Base-by-base conservation (phyloP, 805 yeast genomes). In the Clavispora carvajalis region DNA sequence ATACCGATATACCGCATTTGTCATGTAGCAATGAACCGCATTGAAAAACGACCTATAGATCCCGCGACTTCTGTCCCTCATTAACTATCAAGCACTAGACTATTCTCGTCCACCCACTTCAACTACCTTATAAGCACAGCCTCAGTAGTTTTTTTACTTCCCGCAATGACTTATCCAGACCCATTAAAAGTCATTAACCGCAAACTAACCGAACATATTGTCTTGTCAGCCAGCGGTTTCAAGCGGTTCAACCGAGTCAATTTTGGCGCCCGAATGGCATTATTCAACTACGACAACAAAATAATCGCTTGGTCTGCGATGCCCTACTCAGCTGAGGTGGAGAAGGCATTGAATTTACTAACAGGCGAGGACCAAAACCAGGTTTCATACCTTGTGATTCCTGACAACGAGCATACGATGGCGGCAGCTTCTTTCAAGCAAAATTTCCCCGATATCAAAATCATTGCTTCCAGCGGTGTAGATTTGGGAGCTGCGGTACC, bases 361-460 rank as follows among this genome's bases (percentile, higher is more conserved):
- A 61, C 60, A 15, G 56, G 59, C 3, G 57, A 65, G 1, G 58
- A 59, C 35, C 42, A 60, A 10, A 50, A 57, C 22, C 67, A 69
- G 22, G 66, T 79, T 30, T 56, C 72, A 2, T 73, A 77, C 46
- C 62, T 79, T 26, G 67, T 83, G 31, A 67, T 82, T 35, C 87
- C 88, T 2, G 85, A 82, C 52, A 52, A 47, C 23, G 84, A 79
- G 47, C 89, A 82, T 53, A 78, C 84, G 1, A 60, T 82, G 76
- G 85, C 82, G 3, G 76, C 80, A 10, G 53, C 58, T 19, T 71
- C 74, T 11, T 74, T 80, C 60, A 73, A 75, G 53, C 62, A 66
- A 15, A 57, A 60, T 39, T 71, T 63, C 54, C 85, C 86, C 3
- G 52, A 64, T 2, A 58, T 77, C 36, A 71, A 74, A 50, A 57